These are phyloP conservation scores for Schrenkiella parvula DNA, from an alignment of 345 rosid genomes.

Conservation along the genomic window DNA sequence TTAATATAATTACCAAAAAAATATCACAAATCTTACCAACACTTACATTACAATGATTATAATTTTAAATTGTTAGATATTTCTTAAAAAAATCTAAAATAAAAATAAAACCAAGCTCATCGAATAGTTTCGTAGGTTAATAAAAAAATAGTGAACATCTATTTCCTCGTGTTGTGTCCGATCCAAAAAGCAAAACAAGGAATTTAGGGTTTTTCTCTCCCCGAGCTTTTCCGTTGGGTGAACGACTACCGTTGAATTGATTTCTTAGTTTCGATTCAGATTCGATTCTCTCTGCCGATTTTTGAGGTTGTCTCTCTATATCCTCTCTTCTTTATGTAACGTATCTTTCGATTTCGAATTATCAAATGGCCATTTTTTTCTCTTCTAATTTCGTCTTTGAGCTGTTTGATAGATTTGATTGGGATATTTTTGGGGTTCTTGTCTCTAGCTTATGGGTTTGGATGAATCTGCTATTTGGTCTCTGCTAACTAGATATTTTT, in stretches of 20 bases:
- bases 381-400: conserved; percentile 5
- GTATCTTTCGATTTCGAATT: conserved; percentile 10
- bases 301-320: conserved; percentile 25
- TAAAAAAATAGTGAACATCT: not conserved
- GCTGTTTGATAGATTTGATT: conserved; percentile 10
- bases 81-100: too few species aligned
- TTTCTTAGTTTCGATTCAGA: conserved; percentile 27
- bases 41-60: too few species aligned
- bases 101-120: not conserved
- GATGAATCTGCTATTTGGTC: not conserved
- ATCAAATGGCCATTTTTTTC: conserved; percentile 3
- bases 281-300: conserved; percentile 31
- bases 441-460: conserved; percentile 3
- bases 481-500: conserved; percentile 4
- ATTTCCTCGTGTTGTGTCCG: conserved; percentile 21
- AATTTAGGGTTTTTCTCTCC: conserved; percentile 35
- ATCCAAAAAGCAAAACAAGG: conserved; percentile 5
- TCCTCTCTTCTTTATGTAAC: not conserved
- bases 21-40: too few species aligned
- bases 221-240: conserved; percentile 19
- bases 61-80: too few species aligned
- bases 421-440: not conserved
- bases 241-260: conserved; percentile 31
- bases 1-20: too few species aligned
- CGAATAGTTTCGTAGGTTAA: not conserved